Base-by-base conservation (phyloP, 441 rosid species). In the Corymbia calophylla region DNA sequence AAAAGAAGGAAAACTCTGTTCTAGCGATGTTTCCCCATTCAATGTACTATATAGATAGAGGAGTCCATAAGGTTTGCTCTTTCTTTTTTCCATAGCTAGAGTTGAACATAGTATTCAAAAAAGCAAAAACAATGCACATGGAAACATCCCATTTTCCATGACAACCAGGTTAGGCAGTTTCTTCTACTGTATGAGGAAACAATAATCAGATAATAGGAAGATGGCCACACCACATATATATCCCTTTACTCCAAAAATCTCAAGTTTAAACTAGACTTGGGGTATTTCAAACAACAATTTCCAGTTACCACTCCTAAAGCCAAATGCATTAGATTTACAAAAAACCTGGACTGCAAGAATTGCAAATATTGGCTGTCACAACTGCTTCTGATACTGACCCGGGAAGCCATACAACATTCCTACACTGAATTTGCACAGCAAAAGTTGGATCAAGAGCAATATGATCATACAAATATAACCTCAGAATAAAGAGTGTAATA, bases 401-500 rank as follows among this genome's bases (percentile, higher is more conserved):
- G 86, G 99, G 99, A 91, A 98, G 99, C 99, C 99, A 97, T 60
- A 97, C 93, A 88, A 94, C 99, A 93, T 95, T 98, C 92, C 99
- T 95, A 92, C 99, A 97, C 98, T 97, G 94, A 87, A 92, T 53
- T 70, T 81, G 85, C 87, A 81, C 23, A 35, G 68, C n/a, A 66
- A 89, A 91, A 6, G 56, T 87, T 56, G 87, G 85, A 88, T 58
- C 86, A 87, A 87, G 12, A n/a, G 53, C 51, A 55, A 19, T 23
- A 44, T 58, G 27, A 31, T 35, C 35, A 29, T 44, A 49, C 54
- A 60, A 49, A 31, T 31, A 27, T 17, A 44, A 87, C 51, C 84
- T 44, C 58, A 86, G 66, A 86, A 54, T 48, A 86, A 86, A 86
- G 47, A 86, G 66, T 29, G 77, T 39, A 39, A 23, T 47, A 77